Conservation (phyloP, 345 rosid species). For the Kernera saxatilis region DNA sequence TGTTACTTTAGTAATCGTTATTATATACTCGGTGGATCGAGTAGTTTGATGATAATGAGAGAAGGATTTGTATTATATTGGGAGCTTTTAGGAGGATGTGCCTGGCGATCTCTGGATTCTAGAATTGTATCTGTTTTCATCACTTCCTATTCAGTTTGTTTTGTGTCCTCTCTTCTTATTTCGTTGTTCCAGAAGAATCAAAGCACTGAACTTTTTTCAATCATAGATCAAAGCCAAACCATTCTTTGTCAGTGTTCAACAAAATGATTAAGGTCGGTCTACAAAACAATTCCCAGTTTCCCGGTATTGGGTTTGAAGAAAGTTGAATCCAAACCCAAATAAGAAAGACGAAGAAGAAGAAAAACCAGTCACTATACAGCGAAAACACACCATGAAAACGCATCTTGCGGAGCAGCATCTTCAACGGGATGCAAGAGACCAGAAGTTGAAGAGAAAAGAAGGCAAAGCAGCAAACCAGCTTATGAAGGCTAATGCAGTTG, state of each 20-base stretch:
- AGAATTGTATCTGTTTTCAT: constrained; percentile 27
- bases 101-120: constrained; percentile 15
- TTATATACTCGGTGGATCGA: constrained; percentile 28
- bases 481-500: constrained; percentile 71
- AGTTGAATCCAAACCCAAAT: constrained; percentile 13
- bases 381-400: neutral
- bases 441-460: constrained; percentile 67
- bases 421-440: constrained; percentile 67
- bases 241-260: constrained; percentile 11
- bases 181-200: neutral
- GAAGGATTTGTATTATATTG: constrained; percentile 30
- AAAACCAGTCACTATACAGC: constrained; percentile 24
- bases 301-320: constrained; percentile 10
- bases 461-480: constrained; percentile 68
- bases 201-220: neutral
- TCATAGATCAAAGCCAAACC: neutral
- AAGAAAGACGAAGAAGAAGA: constrained; percentile 6
- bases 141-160: constrained; percentile 13
- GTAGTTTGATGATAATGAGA: constrained; percentile 25
- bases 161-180: constrained; percentile 6
- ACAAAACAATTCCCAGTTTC: constrained; percentile 14
- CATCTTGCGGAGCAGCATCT: neutral
- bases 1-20: constrained; percentile 18
- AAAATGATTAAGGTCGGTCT: neutral
- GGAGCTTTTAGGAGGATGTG: constrained; percentile 21